Evolutionary conservation across 495 filamentous ascomycete species (phyloP), one percentile per base, ranked within the genome.

Genomic region (Penicillium maclennaniae): DNA sequence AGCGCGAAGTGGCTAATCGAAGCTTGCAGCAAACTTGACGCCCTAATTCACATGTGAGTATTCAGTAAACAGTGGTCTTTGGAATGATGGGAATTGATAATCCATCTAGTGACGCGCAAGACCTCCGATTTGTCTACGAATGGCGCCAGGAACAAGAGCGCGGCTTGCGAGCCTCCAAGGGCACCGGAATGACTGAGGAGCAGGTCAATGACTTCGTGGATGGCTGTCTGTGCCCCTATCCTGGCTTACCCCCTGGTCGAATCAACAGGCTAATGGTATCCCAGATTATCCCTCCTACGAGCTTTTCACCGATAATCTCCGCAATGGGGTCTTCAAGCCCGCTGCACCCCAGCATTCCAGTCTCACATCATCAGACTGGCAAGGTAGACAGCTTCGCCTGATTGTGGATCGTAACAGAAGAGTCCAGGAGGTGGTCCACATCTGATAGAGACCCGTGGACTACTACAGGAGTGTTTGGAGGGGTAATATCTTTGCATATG

Each of bases 121-220:
- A 95, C 51, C 78, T 76, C 15, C 74, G 76, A 49, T 95, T 78
- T 60, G 92, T 96, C 37, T 97, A 96, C 64, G 83, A 82, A 53
- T 97, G 92, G 92, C 84, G 92, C 16, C 69, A 83, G 49, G 75
- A 97, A 66, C 90, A 95, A 66, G 92, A 97, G 69, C 77, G 74
- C 21, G 77, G 75, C 46, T 73, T 97, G 58, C 77, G 87, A 16
- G 71, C 69, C 12, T 65, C 76, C 41, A 88, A 78, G 62, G 86
- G 87, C 21, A 75, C 68, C 15, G 91, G 89, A 28, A 96, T 96
- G 92, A 88, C 82, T 3, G 80, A 86, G 56, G 78, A 83, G 47
- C 79, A 87, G 59, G 81, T 88, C 36, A 74, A 78, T 41, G 67
- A 79, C 26, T 88, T 88, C 63, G 83, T 88, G 26, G 77, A 87